phyloP scores from a whole-genome alignment of 768 basidiomycete genomes.

The Dioszegia aurantiaca region DNA sequence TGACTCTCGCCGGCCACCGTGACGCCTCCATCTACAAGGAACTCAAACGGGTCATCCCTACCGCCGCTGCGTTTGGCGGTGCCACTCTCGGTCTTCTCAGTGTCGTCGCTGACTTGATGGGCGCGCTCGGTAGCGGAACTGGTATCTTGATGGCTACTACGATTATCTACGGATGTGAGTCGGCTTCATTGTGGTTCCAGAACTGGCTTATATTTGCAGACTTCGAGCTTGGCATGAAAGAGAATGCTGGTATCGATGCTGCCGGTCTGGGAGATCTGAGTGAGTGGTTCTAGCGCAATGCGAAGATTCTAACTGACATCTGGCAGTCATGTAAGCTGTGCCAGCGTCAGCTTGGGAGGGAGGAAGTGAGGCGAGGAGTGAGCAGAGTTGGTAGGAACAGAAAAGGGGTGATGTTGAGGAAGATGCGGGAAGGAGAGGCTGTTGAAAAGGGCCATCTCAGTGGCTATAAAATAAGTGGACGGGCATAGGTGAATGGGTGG shows the following conservation, averaged over 20 bases:
- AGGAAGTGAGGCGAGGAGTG: too few species aligned
- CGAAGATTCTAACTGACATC: background rate
- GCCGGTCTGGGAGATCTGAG: constrained; percentile 70
- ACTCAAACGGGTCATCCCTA: constrained; percentile 94
- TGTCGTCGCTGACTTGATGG: constrained; percentile 89
- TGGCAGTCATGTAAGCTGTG: constrained; percentile 11
- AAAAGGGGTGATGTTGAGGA: too few species aligned
- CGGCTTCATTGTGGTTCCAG: background rate
- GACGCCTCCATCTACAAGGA: constrained; percentile 99
- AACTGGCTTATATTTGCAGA: constrained; percentile 56
- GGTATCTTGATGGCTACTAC: constrained; percentile 94
- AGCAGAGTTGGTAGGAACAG: too few species aligned
- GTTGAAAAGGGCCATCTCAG: too few species aligned
- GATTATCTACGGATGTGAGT: constrained; percentile 88
- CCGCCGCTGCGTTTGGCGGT: constrained; percentile 93
- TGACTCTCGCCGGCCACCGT: constrained; percentile 80
- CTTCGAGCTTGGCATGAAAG: constrained; percentile 91
- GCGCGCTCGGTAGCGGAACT: constrained; percentile 84
- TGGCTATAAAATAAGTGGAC: too few species aligned
- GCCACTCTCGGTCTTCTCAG: constrained; percentile 91
- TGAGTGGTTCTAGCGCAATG: constrained; percentile 17
- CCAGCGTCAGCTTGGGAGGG: too few species aligned
- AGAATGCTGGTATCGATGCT: constrained; percentile 79
- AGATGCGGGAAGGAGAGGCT: too few species aligned
- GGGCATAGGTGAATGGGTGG: too few species aligned